Evolutionary conservation across 768 basidiomycete species (phyloP).

Genomic region (Daedaleopsis nitida): DNA sequence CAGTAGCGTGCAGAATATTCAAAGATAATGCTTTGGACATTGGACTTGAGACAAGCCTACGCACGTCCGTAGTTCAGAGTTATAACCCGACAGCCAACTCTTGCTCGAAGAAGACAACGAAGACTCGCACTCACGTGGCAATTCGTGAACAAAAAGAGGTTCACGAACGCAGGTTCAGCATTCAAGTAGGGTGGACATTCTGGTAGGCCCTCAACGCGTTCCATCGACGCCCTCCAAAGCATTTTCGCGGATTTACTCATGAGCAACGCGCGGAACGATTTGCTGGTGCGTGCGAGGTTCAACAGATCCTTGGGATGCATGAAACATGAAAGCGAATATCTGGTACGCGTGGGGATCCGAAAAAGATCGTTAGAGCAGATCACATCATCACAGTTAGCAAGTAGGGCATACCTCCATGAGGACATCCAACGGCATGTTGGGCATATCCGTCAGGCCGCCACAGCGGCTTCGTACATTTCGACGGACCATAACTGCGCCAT

Average conservation of each 20-base stretch:
- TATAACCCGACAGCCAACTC: neutral
- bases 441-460: conserved; percentile 18
- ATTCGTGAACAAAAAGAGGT: conserved; percentile 18
- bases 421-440: conserved; percentile 16
- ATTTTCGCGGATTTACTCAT: conserved; percentile 8
- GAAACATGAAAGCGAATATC: conserved; percentile 13
- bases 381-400: too few species aligned
- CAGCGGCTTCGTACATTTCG: conserved; percentile 11
- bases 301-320: conserved; percentile 22
- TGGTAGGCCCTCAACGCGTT: conserved; percentile 15
- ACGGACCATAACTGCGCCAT: neutral
- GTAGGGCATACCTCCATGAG: conserved; percentile 16
- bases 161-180: conserved; percentile 21
- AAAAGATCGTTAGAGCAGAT: too few species aligned
- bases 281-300: conserved; percentile 17
- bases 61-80: neutral
- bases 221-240: conserved; percentile 15
- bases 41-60: conserved; percentile 17
- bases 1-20: conserved; percentile 19
- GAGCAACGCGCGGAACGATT: conserved; percentile 18
- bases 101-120: too few species aligned
- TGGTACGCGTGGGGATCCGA: neutral
- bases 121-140: conserved; percentile 17
- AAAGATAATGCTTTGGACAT: conserved; percentile 12
- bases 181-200: conserved; percentile 18